phyloP scores from a whole-genome alignment of 495 filamentous ascomycete species.

The Trypethelium eluteriae region DNA sequence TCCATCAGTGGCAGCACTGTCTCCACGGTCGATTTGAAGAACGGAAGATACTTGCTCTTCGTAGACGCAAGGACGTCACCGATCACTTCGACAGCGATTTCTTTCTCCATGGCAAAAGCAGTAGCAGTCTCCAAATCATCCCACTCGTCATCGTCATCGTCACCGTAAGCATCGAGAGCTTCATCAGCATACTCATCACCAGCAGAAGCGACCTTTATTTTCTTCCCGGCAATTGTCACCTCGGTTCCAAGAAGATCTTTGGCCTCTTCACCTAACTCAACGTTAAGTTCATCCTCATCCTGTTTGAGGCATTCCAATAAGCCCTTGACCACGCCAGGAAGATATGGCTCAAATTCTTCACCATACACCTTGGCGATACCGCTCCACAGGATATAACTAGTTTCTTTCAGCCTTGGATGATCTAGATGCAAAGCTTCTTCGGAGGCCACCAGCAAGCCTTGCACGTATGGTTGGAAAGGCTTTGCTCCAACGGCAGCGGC shows the following conservation, averaged over 20 bases:
- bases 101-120: slow-evolving; percentile 87
- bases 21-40: slow-evolving; percentile 85
- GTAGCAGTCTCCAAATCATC: slow-evolving; percentile 75
- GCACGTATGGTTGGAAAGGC: slow-evolving; percentile 82
- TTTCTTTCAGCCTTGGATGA: slow-evolving; percentile 84
- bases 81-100: slow-evolving; percentile 90
- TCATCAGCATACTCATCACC: slow-evolving; percentile 35
- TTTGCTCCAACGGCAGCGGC: slow-evolving; percentile 78
- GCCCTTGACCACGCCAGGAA: slow-evolving; percentile 75
- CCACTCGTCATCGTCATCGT: slow-evolving; percentile 67
- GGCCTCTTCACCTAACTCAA: slow-evolving; percentile 68
- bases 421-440: slow-evolving; percentile 87
- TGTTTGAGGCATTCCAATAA: slow-evolving; percentile 80
- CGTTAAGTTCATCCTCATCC: slow-evolving; percentile 77
- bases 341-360: slow-evolving; percentile 80
- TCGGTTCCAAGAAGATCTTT: slow-evolving; percentile 70
- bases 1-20: slow-evolving; percentile 69
- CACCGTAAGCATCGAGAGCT: slow-evolving; percentile 42
- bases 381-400: slow-evolving; percentile 93
- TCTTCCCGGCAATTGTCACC: slow-evolving; percentile 69
- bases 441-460: slow-evolving; percentile 78
- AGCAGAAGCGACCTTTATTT: slow-evolving; percentile 63
- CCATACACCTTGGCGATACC: slow-evolving; percentile 89
- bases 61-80: slow-evolving; percentile 87
- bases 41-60: slow-evolving; percentile 68